phyloP scores from a whole-genome alignment of 1,284 basidiomycete species.

The Ganoderma resinaceum region DNA sequence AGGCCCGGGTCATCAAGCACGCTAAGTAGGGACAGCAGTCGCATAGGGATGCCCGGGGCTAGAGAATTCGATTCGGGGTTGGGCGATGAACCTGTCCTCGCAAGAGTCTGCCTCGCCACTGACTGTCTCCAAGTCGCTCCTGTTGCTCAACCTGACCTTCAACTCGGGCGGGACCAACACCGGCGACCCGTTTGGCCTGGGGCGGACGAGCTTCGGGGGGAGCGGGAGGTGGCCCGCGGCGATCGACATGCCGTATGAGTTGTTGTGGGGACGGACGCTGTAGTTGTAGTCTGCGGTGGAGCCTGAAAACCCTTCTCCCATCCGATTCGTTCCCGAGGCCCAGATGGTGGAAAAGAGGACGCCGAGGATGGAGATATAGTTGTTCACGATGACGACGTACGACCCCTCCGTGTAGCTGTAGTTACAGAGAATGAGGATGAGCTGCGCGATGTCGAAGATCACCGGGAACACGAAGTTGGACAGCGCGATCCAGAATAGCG shows the following conservation, averaged over 20 bases:
- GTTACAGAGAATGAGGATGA: conserved; percentile 26
- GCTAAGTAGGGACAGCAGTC: not conserved
- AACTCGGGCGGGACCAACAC: not conserved
- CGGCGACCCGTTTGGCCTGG: not conserved
- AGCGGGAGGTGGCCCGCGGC: not conserved
- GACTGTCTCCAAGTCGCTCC: not conserved
- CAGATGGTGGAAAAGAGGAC: conserved; percentile 36
- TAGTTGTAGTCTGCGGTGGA: not conserved
- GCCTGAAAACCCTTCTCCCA: not conserved
- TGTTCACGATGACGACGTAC: conserved; percentile 27
- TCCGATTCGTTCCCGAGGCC: conserved; percentile 5
- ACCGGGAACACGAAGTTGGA: conserved; percentile 43
- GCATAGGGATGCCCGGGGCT: not conserved
- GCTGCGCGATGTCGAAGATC: conserved; percentile 36
- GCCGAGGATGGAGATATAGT: conserved; percentile 31
- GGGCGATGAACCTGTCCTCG: not conserved
- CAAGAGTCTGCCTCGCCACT: not conserved
- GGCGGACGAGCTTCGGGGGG: not conserved
- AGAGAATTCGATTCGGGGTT: not conserved
- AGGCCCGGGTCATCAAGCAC: not conserved
- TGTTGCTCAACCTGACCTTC: not conserved
- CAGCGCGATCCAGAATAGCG: conserved; percentile 35
- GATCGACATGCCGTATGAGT: not conserved
- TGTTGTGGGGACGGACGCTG: not conserved
- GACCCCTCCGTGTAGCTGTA: conserved; percentile 16